phyloP scores from a whole-genome alignment of 768 basidiomycete species.

The Hericium rajendrae region DNA sequence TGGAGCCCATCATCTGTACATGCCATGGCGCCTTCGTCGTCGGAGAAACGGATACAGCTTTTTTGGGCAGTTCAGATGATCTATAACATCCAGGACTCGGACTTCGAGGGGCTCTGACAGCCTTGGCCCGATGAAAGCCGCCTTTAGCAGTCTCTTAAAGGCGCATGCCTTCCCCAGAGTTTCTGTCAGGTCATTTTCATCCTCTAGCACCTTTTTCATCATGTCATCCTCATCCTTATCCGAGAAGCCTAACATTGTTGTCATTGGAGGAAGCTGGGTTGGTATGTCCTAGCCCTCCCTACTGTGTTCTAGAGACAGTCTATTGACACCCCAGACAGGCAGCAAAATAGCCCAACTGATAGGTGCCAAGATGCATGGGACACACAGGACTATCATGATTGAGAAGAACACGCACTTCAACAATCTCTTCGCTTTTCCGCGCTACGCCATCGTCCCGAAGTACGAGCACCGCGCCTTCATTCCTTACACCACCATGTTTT shows the following conservation, averaged over 20 bases:
- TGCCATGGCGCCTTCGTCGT: no score
- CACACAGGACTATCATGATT: conserved; percentile 22
- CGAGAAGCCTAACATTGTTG: conserved; percentile 21
- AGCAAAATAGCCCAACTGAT: conserved; percentile 16
- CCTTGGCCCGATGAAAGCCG: no score
- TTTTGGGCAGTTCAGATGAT: no score
- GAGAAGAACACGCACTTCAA: conserved; percentile 28
- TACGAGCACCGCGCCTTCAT: conserved; percentile 23
- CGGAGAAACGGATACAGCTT: no score
- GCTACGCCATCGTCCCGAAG: conserved; percentile 19
- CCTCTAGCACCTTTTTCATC: not conserved
- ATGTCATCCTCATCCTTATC: not conserved
- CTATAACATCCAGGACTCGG: no score
- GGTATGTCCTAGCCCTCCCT: conserved; percentile 11
- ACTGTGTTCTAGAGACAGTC: no score
- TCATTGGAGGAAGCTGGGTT: conserved; percentile 28
- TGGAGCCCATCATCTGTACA: no score
- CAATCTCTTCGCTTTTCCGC: conserved; percentile 27
- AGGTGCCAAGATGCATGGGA: conserved; percentile 14
- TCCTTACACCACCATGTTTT: conserved; percentile 20
- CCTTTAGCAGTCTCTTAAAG: no score
- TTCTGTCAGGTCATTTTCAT: not conserved
- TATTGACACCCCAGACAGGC: conserved; percentile 3
- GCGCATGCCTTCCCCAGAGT: no score
- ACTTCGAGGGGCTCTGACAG: no score